Evolutionary conservation across 495 filamentous ascomycete genomes (phyloP).

Genomic region (Parathielavia hyrcaniae): DNA sequence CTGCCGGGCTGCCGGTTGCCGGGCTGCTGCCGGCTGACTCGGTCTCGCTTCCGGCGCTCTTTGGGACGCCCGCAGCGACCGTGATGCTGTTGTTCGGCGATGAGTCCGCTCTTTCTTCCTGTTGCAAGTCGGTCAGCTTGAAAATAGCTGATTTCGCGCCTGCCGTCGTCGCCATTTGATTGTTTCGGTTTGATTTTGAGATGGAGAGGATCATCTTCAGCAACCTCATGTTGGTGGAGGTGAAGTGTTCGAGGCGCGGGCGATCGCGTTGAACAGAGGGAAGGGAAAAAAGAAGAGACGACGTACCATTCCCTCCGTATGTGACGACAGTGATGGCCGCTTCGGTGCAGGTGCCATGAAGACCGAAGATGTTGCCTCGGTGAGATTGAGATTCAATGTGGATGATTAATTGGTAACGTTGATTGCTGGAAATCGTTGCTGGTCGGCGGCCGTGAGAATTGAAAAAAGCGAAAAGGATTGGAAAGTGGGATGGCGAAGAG

Average conservation of each 20-base stretch:
- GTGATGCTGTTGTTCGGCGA: constrained; percentile 20
- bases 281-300: neutral
- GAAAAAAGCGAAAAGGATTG: neutral
- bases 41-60: neutral
- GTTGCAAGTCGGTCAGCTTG: neutral
- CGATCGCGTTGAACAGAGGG: neutral
- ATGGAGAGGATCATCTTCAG: neutral
- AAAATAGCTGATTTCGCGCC: neutral
- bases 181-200: neutral
- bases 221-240: no score
- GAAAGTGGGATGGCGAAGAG: neutral
- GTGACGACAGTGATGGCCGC: neutral
- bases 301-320: constrained; percentile 9
- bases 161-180: no score
- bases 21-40: constrained; percentile 8
- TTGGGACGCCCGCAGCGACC: constrained; percentile 8
- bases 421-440: constrained; percentile 6
- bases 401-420: neutral
- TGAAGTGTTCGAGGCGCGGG: no score
- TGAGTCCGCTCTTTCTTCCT: constrained; percentile 5
- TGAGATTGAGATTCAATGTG: neutral
- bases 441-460: neutral
- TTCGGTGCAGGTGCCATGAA: constrained; percentile 10
- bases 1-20: constrained; percentile 5
- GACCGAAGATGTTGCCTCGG: neutral